Evolutionary conservation across 768 basidiomycete species (phyloP).

Genomic region (button mushroom (Agaricus bisporus)): DNA sequence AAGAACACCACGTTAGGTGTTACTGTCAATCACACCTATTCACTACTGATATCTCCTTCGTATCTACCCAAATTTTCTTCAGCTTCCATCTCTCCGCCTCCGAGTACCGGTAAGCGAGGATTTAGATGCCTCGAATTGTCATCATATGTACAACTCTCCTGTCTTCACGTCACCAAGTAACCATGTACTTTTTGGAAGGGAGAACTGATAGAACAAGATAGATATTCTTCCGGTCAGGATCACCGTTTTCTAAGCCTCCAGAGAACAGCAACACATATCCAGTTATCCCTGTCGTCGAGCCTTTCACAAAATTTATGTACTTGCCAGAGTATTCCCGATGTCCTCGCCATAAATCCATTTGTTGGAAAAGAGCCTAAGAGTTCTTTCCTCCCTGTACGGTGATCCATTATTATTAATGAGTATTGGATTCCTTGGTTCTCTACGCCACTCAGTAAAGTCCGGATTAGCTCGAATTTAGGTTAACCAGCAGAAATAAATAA

Average conservation of each 20-base stretch:
- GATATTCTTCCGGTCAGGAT: not conserved
- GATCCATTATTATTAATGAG: too few species aligned
- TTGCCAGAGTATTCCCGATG: too few species aligned
- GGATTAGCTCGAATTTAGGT: too few species aligned
- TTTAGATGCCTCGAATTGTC: too few species aligned
- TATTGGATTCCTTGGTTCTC: too few species aligned
- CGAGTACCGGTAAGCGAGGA: slow-evolving; percentile 5
- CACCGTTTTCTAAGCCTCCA: not conserved
- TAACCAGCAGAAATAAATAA: too few species aligned
- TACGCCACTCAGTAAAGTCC: too few species aligned
- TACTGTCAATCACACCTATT: slow-evolving; percentile 1
- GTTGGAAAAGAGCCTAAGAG: too few species aligned
- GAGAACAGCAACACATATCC: not conserved
- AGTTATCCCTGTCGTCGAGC: too few species aligned
- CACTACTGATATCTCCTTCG: slow-evolving; percentile 7
- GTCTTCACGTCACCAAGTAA: slow-evolving; percentile 6
- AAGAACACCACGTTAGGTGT: not conserved
- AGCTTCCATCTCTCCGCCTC: slow-evolving; percentile 1
- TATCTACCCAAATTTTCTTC: slow-evolving; percentile 4
- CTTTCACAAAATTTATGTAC: too few species aligned
- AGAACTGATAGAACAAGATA: not conserved
- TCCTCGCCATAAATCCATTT: too few species aligned
- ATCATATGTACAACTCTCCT: not conserved
- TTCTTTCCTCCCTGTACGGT: too few species aligned
- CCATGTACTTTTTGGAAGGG: not conserved